Evolutionary conservation across 1,284 basidiomycete genomes (phyloP), one percentile per base, ranked within the genome.

Genomic region (Apiotrichum brassicae): DNA sequence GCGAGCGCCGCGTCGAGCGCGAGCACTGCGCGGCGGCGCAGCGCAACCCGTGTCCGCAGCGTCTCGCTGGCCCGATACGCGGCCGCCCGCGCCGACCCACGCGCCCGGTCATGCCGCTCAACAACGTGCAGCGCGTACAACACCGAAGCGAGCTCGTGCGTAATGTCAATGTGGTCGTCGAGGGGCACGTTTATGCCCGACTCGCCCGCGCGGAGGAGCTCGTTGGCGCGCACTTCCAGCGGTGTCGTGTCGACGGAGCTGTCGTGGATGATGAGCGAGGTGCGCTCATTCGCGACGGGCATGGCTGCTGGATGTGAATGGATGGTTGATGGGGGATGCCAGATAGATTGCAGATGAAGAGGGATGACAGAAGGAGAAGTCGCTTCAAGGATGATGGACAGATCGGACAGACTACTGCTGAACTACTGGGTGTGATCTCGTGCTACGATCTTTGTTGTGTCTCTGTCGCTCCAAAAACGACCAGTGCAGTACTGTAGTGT

Each of bases 81-180:
- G 4, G 55, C 55, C 2, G 55, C 55, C 12, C 55, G 48, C 25
- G 55, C 55, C 3, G 43, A 46, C 2, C 55, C 55, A 3, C 55
- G 51, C 9, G 46, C 46, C 7, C 43, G 41, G 46, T 56, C 55
- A 38, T 56, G 55, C 26, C 55, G 48, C 39, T 56, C 55, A 25
- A 56, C 55, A 36, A 56, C 46, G 48, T 56, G 55, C 30, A 56
- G 48, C 26, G 55, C 55, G 32, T 56, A 56, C 28, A 56, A 36
- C 14, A 41, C 39, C 28, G 42, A 45, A 3, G 48, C 55, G 26
- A 56, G 38, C 46, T 56, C 55, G 39, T 56, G 51, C 23, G 55
- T 56, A 9, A 56, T 18, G 48, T 56, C 55, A 6, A 48, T 19
- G 13, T 44, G 36, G 5, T 25, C 6, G 33, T 26, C 16, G 14